Evolutionary conservation across 2,329 filamentous ascomycete species (phyloP).

Genomic region (Chaetomium sp.): DNA sequence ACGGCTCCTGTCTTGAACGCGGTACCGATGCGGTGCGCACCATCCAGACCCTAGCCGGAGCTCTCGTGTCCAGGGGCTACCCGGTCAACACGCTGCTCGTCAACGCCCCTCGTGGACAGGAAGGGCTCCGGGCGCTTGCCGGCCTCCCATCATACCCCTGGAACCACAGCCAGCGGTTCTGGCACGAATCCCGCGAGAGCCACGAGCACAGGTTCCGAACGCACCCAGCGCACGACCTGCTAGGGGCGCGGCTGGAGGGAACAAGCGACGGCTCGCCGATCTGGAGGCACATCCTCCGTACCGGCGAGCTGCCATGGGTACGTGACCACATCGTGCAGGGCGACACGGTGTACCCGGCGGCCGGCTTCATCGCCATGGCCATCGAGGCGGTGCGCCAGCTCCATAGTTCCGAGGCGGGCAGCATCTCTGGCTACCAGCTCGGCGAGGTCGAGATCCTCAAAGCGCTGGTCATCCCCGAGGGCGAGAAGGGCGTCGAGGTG

Average conservation of each 20-base stretch:
- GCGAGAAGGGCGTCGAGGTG: conserved; percentile 39
- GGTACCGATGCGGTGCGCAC: conserved; percentile 31
- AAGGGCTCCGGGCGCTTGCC: conserved; percentile 31
- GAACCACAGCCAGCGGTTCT: conserved; percentile 44
- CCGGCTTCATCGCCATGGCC: conserved; percentile 45
- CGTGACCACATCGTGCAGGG: conserved; percentile 44
- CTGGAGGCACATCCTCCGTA: not conserved
- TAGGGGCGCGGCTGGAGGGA: conserved; percentile 31
- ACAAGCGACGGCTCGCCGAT: not conserved
- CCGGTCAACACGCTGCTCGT: not conserved
- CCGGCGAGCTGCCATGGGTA: conserved; percentile 44
- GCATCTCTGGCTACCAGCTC: conserved; percentile 35
- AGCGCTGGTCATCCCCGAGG: conserved; percentile 39
- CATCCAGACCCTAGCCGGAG: conserved; percentile 16
- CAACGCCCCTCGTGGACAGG: conserved; percentile 21
- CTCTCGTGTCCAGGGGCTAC: not conserved
- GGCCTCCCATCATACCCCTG: conserved; percentile 48
- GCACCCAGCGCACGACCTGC: conserved; percentile 35
- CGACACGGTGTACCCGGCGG: conserved; percentile 42
- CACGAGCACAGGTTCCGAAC: conserved; percentile 38
- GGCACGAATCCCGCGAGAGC: conserved; percentile 43
- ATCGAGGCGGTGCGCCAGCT: conserved; percentile 39
- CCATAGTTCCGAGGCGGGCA: not conserved
- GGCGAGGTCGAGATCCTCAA: conserved; percentile 40
- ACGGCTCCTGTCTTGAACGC: conserved; percentile 28